Conservation (phyloP, 192 early-diverging fungal genomes). For the Coemansia furcata region DNA sequence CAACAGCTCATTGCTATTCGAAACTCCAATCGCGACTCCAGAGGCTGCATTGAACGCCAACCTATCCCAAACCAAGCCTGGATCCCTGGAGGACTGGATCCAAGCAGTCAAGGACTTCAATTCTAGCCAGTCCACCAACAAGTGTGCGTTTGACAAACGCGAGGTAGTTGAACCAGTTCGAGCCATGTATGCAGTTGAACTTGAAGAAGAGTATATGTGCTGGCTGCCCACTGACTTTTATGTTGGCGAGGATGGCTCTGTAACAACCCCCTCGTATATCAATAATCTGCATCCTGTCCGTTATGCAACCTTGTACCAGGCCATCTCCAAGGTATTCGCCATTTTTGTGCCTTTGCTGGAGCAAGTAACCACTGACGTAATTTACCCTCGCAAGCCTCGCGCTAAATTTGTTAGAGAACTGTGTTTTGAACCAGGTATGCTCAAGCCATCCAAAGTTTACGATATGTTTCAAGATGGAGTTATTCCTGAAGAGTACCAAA, state of each 20-base stretch:
- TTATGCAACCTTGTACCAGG: constrained; percentile 40
- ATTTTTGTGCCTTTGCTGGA: constrained; percentile 61
- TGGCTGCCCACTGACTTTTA: constrained; percentile 64
- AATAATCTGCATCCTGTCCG: constrained; percentile 60
- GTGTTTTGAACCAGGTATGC: not conserved
- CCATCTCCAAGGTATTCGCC: constrained; percentile 45
- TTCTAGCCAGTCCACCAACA: not conserved
- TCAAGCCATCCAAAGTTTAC: not conserved
- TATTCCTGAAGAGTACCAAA: not conserved
- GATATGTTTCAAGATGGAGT: not conserved
- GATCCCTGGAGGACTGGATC: not conserved
- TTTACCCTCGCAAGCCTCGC: not conserved
- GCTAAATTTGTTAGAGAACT: not conserved
- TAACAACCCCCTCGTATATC: constrained; percentile 58
- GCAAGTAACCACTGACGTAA: constrained; percentile 21
- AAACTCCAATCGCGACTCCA: not conserved
- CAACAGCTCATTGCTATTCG: not conserved
- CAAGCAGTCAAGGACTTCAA: not conserved
- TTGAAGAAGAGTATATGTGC: not conserved
- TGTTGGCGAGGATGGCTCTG: constrained; percentile 35
- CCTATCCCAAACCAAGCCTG: not conserved
- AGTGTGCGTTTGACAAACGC: not conserved
- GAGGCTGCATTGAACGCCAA: not conserved
- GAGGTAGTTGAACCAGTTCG: constrained; percentile 5
- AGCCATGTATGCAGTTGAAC: not conserved